Percentiles rank a stretch among this genome's conserved stretches.
These are phyloP conservation scores for Fragilaria radians DNA, from an alignment of 108 stramenopile genomes.

Conservation along the genomic window DNA sequence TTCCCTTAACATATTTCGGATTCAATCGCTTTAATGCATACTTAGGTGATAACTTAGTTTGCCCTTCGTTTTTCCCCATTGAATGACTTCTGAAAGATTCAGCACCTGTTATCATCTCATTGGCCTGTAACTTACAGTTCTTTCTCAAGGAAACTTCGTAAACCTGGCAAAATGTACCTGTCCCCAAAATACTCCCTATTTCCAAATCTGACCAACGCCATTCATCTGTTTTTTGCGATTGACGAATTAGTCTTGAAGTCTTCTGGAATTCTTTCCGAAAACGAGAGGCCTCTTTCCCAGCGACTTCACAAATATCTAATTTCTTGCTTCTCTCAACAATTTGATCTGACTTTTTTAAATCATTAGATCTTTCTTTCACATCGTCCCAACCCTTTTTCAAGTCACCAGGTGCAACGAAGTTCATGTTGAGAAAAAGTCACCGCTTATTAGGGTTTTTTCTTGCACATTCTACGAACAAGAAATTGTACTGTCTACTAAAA, in stretches of 20 bases:
- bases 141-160: conserved; percentile 1
- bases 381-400: too few species aligned
- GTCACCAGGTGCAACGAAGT: too few species aligned
- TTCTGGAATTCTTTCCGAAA: neutral
- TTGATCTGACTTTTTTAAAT: too few species aligned
- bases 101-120: neutral
- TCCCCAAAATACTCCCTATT: conserved; percentile 23
- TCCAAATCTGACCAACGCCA: conserved; percentile 15
- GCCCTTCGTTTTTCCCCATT: neutral
- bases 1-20: conserved; percentile 11
- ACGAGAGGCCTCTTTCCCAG: neutral
- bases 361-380: too few species aligned
- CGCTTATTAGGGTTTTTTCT: too few species aligned
- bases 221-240: neutral
- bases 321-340: too few species aligned
- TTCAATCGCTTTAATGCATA: conserved; percentile 22
- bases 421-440: too few species aligned
- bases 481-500: too few species aligned
- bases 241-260: neutral
- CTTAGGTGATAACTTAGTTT: neutral
- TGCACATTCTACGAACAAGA: too few species aligned
- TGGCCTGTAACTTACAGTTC: neutral
- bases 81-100: neutral
- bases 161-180: conserved; percentile 30
- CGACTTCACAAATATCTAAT: neutral